Evolutionary conservation across 306 rosid species (phyloP), one percentile per base, ranked within the genome.

Genomic region (Cucurbita ficifolia): DNA sequence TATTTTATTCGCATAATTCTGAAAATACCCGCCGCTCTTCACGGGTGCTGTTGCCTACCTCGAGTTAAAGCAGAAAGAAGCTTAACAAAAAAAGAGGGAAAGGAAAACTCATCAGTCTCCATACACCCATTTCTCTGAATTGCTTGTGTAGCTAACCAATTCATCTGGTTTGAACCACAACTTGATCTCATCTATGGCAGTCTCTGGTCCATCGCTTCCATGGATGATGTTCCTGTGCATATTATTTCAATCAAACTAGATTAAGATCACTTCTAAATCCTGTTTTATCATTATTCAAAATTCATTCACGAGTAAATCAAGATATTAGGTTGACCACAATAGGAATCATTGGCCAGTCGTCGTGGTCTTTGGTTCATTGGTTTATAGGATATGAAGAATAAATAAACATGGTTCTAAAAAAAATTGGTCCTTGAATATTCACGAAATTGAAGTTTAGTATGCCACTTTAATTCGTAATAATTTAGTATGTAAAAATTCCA

Each of bases 161-260:
- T 94, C 97, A 50, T 88, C 88, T 74, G 96, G 90, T 80, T 85
- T 84, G 82, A 94, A 94, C 99, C 99, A 94, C 82, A 94, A 77
- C 17, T 76, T 83, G 53, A 94, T 94, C 80, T 94, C 99, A 19
- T 91, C 91, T 78, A 88, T 86, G 5, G 99, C 96, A 55, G 97
- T 94, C 82, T 91, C 91, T 3, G 91, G 99, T 51, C 91, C 97
- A 84, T 91, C 99, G 19, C 99, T 94, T 10, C 99, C 99, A 77
- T 91, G 99, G 78, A 94, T 94, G 87, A 94, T 89, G 65, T 94
- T 94, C 79, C 99, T 94, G 71, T 46, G 12, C 71, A 51, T 12
- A 14, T 54, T 29, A 29, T 29, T 29, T 80, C 75, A 75, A 29
- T 18, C 17, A 22, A 1, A 21, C 49, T 0, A 29, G 33, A 1